phyloP scores from a whole-genome alignment of 495 filamentous ascomycete genomes.

The Xylaria longipes region DNA sequence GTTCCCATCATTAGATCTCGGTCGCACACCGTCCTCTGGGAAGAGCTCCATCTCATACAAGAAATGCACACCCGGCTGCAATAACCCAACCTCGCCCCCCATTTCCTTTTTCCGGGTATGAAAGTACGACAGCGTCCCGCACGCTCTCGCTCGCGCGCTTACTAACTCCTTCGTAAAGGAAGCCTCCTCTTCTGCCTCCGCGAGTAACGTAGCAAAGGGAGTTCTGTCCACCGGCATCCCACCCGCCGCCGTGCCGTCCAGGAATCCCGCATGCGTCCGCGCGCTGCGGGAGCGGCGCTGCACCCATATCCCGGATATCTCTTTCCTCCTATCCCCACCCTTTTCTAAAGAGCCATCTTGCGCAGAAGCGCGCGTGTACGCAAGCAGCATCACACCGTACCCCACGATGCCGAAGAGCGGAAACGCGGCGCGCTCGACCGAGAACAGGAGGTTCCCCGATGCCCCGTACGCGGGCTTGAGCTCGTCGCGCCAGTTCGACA shows the following conservation, averaged over 20 bases:
- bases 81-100: constrained; percentile 46
- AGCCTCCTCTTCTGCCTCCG: constrained; percentile 53
- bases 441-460: constrained; percentile 30
- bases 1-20: constrained; percentile 48
- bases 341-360: no score
- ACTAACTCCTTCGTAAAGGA: constrained; percentile 39
- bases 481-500: constrained; percentile 78
- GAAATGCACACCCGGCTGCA: constrained; percentile 49
- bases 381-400: constrained; percentile 49
- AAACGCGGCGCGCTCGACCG: constrained; percentile 35
- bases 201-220: constrained; percentile 46
- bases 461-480: constrained; percentile 72
- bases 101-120: constrained; percentile 28
- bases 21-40: constrained; percentile 34
- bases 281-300: constrained; percentile 43
- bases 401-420: constrained; percentile 51
- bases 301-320: constrained; percentile 49
- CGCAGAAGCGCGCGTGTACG: constrained; percentile 38
- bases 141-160: constrained; percentile 26
- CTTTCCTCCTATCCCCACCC: constrained; percentile 4
- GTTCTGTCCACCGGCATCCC: constrained; percentile 41
- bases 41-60: constrained; percentile 49
- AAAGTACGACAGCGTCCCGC: constrained; percentile 43
- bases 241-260: constrained; percentile 56
- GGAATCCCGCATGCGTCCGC: constrained; percentile 49